These are phyloP conservation scores for Pseudocercospora macadamiae DNA, from an alignment of 2,329 filamentous ascomycete genomes.

Conservation along the genomic window DNA sequence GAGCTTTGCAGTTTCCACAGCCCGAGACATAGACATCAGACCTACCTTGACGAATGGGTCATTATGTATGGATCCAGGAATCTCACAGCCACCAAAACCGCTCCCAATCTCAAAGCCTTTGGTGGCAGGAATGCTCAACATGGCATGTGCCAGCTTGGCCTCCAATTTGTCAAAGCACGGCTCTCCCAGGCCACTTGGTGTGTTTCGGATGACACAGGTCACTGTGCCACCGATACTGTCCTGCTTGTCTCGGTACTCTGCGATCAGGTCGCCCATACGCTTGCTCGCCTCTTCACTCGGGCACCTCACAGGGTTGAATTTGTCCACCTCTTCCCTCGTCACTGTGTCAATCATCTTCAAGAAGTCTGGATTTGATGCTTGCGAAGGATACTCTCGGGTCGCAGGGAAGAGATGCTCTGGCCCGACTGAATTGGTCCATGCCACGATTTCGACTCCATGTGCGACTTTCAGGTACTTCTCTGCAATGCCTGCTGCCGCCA, in stretches of 20 bases:
- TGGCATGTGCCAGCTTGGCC: slow-evolving; percentile 86
- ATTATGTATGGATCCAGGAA: slow-evolving; percentile 89
- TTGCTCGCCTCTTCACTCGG: slow-evolving; percentile 67
- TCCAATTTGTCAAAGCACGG: slow-evolving; percentile 96
- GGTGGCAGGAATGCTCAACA: slow-evolving; percentile 91
- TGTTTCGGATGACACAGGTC: slow-evolving; percentile 87
- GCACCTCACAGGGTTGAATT: slow-evolving; percentile 83
- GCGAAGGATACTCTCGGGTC: slow-evolving; percentile 66
- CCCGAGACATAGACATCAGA: no score
- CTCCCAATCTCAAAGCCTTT: slow-evolving; percentile 97
- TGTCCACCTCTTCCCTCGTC: slow-evolving; percentile 76
- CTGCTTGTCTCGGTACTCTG: slow-evolving; percentile 72
- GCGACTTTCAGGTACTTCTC: slow-evolving; percentile 86
- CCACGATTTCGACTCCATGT: slow-evolving; percentile 86
- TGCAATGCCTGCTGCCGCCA: slow-evolving; percentile 87
- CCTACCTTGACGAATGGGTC: slow-evolving; percentile 71
- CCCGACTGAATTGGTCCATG: slow-evolving; percentile 86
- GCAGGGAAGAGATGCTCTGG: slow-evolving; percentile 75
- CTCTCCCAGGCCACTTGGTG: slow-evolving; percentile 84
- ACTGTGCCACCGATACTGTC: slow-evolving; percentile 96
- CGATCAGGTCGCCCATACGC: slow-evolving; percentile 79
- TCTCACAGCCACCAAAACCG: slow-evolving; percentile 83
- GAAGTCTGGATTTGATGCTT: slow-evolving; percentile 77
- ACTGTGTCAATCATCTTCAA: slow-evolving; percentile 72
- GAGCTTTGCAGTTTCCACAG: no score